Evolutionary conservation across 345 rosid genomes (phyloP), one percentile per base, ranked within the genome.

Genomic region (Hibiscus trionum): DNA sequence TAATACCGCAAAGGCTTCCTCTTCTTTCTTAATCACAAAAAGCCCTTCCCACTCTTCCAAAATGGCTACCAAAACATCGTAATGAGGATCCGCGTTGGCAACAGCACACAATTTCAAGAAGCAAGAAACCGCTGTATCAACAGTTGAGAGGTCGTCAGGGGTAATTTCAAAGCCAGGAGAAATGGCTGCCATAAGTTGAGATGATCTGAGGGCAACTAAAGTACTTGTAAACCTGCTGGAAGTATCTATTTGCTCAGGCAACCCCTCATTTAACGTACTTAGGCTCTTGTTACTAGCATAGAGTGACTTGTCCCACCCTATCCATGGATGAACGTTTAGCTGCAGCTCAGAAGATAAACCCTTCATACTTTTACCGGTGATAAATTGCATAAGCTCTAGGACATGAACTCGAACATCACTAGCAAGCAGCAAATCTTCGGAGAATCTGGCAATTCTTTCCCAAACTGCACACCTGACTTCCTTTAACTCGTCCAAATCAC

Each of bases 331-430:
- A 73, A 89, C 80, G 62, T 82, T 79, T 39, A 85, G 81, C 60
- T 84, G 86, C 29, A 84, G 81, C 80, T 85, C 92, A 42, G 81
- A 72, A 52, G 90, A 81, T 75, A 84, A 76, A 39, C 93, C 87
- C 78, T 86, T 90, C 39, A 81, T 77, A 66, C 79, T 86, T 77
- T 80, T 83, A 66, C 88, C 96, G 2, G 90, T 50, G 64, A 89
- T 81, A 68, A 85, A 76, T 81, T 95, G 97, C 98, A 95, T 84
- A 77, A 95, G 86, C 82, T 95, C 96, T 62, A 95, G 82, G 66
- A 85, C 87, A 83, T 84, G 83, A 60, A 95, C 98, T 39, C 96
- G 89, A 78, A 83, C 80, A 63, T 82, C 85, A 83, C 88, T 88
- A 15, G 96, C 88, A 76, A 92, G 75, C 86, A 83, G 88, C 85